A percentile compares a stretch with the other conserved stretches of the same genome.
phyloP scores from a whole-genome alignment of 75 land plant genomes.

The Ceratopteris richardii region DNA sequence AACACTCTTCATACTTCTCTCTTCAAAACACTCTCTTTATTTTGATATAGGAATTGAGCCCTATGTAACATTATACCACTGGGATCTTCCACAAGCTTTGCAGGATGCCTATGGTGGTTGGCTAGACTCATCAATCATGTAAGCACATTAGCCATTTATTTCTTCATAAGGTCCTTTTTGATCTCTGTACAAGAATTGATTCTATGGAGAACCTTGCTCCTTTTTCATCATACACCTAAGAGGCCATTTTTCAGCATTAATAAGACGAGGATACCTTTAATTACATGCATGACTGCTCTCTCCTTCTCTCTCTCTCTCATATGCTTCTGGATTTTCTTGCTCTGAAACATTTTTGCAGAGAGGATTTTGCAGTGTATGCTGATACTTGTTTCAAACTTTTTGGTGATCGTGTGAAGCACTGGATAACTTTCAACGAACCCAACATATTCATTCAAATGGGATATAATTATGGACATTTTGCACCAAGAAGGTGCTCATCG shows the following conservation, averaged over 20 bases:
- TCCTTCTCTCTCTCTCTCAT: too few relatives aligned
- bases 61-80: slow-evolving; percentile 76
- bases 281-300: too few relatives aligned
- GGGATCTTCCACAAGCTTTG: slow-evolving; percentile 89
- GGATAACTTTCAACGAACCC: slow-evolving; percentile 91
- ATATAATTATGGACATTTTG: slow-evolving; percentile 59
- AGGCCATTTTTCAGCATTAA: background rate
- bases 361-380: slow-evolving; percentile 53
- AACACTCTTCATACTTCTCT: too few relatives aligned
- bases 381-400: slow-evolving; percentile 66
- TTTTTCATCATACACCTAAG: too few relatives aligned
- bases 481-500: slow-evolving; percentile 76
- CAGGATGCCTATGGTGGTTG: slow-evolving; percentile 72
- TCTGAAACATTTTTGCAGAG: too few relatives aligned
- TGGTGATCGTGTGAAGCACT: slow-evolving; percentile 78
- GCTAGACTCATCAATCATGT: slow-evolving; percentile 62
- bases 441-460: slow-evolving; percentile 66
- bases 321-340: too few relatives aligned
- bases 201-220: too few relatives aligned
- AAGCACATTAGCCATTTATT: slow-evolving; percentile 4
- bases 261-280: too few relatives aligned
- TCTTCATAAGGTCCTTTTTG: too few relatives aligned
- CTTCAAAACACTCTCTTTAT: too few relatives aligned
- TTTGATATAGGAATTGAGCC: slow-evolving; percentile 57
- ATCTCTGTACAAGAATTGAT: too few relatives aligned